These are phyloP conservation scores for Phytophthora citricola DNA, from an alignment of 352 stramenopile genomes.

Conservation along the genomic window DNA sequence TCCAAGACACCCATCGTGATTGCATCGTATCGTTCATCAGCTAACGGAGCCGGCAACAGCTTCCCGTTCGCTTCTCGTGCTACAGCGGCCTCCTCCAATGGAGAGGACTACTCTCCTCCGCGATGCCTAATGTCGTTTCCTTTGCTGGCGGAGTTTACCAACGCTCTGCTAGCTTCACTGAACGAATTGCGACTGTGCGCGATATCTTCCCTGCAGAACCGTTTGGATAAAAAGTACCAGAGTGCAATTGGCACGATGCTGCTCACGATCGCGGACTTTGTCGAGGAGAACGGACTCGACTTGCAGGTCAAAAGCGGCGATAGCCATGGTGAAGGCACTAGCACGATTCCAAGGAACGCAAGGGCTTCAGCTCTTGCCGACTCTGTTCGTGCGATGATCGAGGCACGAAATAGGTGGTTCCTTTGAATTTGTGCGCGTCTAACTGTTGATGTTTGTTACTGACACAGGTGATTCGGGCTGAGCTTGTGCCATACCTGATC, in stretches of 20 bases:
- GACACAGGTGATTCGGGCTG: constrained; percentile 53
- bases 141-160: constrained; percentile 86
- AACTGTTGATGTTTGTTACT: constrained; percentile 1
- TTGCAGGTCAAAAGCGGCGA: constrained; percentile 21
- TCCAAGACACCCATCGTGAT: constrained; percentile 76
- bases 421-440: neutral
- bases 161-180: constrained; percentile 78
- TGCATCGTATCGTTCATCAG: constrained; percentile 66
- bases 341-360: constrained; percentile 15
- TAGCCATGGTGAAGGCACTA: constrained; percentile 12
- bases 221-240: constrained; percentile 65
- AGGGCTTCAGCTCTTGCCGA: constrained; percentile 43
- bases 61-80: constrained; percentile 34
- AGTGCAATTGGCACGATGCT: constrained; percentile 57
- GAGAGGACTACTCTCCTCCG: constrained; percentile 70
- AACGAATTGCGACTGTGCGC: constrained; percentile 87
- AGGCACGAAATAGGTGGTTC: constrained; percentile 38
- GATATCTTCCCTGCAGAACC: constrained; percentile 67
- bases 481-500: constrained; percentile 73
- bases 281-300: constrained; percentile 55
- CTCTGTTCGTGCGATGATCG: constrained; percentile 60
- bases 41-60: constrained; percentile 22
- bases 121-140: constrained; percentile 89
- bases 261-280: constrained; percentile 62
- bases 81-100: constrained; percentile 9